Evolutionary conservation across 768 basidiomycete genomes (phyloP), one percentile per base, ranked within the genome.

Genomic region (Serendipita sp.): DNA sequence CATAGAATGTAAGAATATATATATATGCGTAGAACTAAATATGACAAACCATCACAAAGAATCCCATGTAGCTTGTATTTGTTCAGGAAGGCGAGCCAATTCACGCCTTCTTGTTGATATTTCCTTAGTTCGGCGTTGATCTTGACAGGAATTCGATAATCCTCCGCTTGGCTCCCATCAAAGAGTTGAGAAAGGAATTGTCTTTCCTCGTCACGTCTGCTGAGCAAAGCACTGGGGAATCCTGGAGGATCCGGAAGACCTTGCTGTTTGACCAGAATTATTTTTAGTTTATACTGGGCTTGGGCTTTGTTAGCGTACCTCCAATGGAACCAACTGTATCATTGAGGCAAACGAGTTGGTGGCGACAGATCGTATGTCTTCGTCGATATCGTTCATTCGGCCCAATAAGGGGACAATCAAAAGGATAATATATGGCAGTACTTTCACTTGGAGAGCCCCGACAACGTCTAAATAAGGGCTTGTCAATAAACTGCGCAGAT

Each of bases 41-140:
- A 14, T 48, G 33, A 71, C 81, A 66, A 68, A 92, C 95, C 96
- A 69, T 99, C 96, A 70, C 96, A 99, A 30, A 99, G 83, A 68
- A 98, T 90, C 14, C 96, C 96, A 70, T 99, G 96, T 2, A 99
- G 74, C 69, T 98, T 96, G 71, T 96, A 99, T 71, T 96, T 97
- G 20, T 92, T 90, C 41, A 99, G 78, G 77, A 99, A 99, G 1
- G 96, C 96, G 17, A 99, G 78, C 96, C 96, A 99, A 71, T 91
- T 98, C 66, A 99, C 90, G 34, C 96, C 96, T 62, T 99, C 96
- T 74, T 91, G 90, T 73, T 99, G 96, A 71, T 99, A 99, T 71
- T 93, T 91, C 64, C 96, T 86, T 53, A 99, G 77, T 67, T 97
- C 91, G 33, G 94, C 93, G 63, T 94, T 90, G 77, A 99, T 89